Evolutionary conservation across 148 eudicot genomes (phyloP).

Genomic region (Dysphania ambrosioides): DNA sequence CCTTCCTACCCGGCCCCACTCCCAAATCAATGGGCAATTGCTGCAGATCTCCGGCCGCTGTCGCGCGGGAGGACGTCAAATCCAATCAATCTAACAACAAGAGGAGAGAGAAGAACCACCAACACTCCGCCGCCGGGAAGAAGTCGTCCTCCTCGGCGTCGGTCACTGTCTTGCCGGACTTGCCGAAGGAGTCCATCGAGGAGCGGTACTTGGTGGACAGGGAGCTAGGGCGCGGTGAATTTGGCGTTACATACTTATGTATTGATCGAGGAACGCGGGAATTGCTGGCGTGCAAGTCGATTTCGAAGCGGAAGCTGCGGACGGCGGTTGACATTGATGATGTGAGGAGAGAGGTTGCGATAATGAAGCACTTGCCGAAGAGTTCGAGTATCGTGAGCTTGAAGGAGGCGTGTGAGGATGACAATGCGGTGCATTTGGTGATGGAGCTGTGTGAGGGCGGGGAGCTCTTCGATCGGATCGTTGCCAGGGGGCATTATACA

Average conservation of each 20-base stretch:
- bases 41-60: slow-evolving; percentile 97
- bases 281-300: slow-evolving; percentile 81
- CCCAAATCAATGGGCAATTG: slow-evolving; percentile 81
- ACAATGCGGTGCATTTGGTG: slow-evolving; percentile 85
- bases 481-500: slow-evolving; percentile 89
- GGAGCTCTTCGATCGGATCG: slow-evolving; percentile 91
- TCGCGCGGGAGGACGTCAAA: slow-evolving; percentile 82
- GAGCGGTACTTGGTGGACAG: slow-evolving; percentile 71
- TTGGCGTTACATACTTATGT: slow-evolving; percentile 83
- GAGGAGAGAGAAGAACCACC: slow-evolving; percentile 30
- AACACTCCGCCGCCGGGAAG: slow-evolving; percentile 17
- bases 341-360: slow-evolving; percentile 85
- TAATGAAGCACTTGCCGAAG: slow-evolving; percentile 79
- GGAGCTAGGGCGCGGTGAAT: slow-evolving; percentile 84
- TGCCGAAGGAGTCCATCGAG: slow-evolving; percentile 51
- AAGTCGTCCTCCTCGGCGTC: slow-evolving; percentile 21
- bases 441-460: slow-evolving; percentile 99
- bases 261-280: slow-evolving; percentile 52
- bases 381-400: slow-evolving; percentile 68
- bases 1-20: too few relatives aligned
- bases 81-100: slow-evolving; percentile 47
- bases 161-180: slow-evolving; percentile 52
- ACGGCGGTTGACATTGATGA: slow-evolving; percentile 89
- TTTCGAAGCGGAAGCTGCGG: slow-evolving; percentile 81
- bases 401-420: slow-evolving; percentile 93